phyloP scores from a whole-genome alignment of 345 rosid genomes.

The Reutealis trisperma region DNA sequence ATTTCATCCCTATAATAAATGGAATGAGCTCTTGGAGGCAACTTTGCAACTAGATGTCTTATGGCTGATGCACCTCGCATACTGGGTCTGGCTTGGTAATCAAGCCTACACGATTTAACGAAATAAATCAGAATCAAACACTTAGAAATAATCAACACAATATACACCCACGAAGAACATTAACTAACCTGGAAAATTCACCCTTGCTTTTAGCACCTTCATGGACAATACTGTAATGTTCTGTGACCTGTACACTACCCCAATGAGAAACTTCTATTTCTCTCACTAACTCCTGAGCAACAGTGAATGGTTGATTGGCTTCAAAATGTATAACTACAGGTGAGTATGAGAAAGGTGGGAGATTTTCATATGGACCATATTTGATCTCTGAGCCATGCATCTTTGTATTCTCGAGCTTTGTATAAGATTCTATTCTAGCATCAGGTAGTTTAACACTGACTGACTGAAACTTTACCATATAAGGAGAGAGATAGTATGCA shows the following conservation, averaged over 20 bases:
- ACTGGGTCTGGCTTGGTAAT: constrained; percentile 74
- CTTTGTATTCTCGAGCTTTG: constrained; percentile 69
- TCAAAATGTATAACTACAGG: constrained; percentile 86
- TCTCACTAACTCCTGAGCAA: constrained; percentile 70
- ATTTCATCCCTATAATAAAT: constrained; percentile 90
- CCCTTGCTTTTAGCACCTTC: constrained; percentile 88
- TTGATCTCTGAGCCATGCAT: constrained; percentile 73
- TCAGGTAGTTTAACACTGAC: constrained; percentile 69
- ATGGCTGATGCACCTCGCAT: constrained; percentile 74
- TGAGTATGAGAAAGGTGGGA: constrained; percentile 58
- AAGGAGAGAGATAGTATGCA: constrained; percentile 76
- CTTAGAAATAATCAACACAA: background rate
- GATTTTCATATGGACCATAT: constrained; percentile 83
- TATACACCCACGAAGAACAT: background rate
- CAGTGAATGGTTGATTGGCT: constrained; percentile 78
- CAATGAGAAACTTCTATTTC: constrained; percentile 97
- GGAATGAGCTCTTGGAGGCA: constrained; percentile 96
- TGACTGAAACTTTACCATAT: constrained; percentile 67
- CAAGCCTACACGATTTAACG: constrained; percentile 53
- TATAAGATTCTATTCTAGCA: constrained; percentile 73
- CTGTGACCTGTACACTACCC: constrained; percentile 92
- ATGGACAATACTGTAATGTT: constrained; percentile 74
- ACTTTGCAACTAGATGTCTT: constrained; percentile 64
- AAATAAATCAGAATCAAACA: constrained; percentile 13
- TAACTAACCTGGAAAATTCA: constrained; percentile 78